These are phyloP conservation scores for Tuctoria greenei DNA, from an alignment of 176 grass and related monocot genomes.

Conservation along the genomic window DNA sequence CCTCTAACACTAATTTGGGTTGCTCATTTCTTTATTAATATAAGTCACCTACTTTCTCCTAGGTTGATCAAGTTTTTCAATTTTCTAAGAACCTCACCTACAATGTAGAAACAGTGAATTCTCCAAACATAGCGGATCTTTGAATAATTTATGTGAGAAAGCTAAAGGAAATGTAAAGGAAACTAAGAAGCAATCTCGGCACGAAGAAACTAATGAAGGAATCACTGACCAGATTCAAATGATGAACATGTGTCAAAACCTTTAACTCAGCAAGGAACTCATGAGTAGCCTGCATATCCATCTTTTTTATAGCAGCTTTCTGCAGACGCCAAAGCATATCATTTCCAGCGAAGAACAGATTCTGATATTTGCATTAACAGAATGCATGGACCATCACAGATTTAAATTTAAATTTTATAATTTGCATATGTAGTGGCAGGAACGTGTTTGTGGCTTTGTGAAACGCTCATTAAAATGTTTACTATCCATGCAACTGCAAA, in stretches of 20 bases:
- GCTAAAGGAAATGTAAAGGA: background rate
- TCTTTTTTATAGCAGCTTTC: constrained; percentile 98
- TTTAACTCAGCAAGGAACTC: constrained; percentile 98
- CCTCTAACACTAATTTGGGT: background rate
- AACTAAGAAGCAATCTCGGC: background rate
- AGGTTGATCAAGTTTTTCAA: background rate
- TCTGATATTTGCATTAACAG: constrained; percentile 1
- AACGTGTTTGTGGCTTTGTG: background rate
- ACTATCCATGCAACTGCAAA: constrained; percentile 22
- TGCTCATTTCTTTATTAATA: background rate
- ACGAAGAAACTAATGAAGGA: background rate
- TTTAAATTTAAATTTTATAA: background rate
- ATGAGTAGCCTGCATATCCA: constrained; percentile 82
- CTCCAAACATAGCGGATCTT: background rate
- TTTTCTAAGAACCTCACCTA: background rate
- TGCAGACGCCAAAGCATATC: constrained; percentile 33
- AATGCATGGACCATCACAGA: constrained; percentile 22
- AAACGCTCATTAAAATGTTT: constrained; percentile 1
- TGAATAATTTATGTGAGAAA: constrained; percentile 9
- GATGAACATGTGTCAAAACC: constrained; percentile 98
- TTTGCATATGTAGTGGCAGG: background rate
- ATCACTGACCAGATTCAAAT: constrained; percentile 87
- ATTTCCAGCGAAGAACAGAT: constrained; percentile 28
- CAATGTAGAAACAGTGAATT: background rate
- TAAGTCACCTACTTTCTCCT: background rate